Percentiles rank a stretch among this genome's conserved stretches.
Evolutionary conservation across 2,329 filamentous ascomycete species (phyloP).

Genomic region (Fusarium pilosicola): DNA sequence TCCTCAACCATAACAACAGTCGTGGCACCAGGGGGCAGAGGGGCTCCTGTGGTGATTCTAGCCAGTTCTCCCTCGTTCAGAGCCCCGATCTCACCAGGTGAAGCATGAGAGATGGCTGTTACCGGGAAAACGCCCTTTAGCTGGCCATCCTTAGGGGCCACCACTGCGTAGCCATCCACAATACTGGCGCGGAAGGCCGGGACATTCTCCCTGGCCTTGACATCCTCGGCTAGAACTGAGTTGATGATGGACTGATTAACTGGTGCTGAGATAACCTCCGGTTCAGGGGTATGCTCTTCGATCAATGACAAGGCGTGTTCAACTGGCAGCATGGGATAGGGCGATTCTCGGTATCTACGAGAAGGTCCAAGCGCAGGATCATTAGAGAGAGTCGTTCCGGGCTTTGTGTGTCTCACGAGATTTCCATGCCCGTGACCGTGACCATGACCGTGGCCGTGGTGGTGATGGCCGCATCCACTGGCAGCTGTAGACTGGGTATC

Average conservation of each 20-base stretch:
- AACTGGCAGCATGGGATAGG: slow-evolving; percentile 91
- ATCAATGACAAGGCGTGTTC: slow-evolving; percentile 81
- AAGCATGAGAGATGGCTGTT: slow-evolving; percentile 85
- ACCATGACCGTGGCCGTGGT: slow-evolving; percentile 61
- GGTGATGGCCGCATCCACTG: slow-evolving; percentile 63
- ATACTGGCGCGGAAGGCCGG: slow-evolving; percentile 96
- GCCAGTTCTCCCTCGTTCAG: slow-evolving; percentile 81
- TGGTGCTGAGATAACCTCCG: slow-evolving; percentile 64
- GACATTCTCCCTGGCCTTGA: slow-evolving; percentile 82
- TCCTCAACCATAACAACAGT: slow-evolving; percentile 95
- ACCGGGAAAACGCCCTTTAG: slow-evolving; percentile 88
- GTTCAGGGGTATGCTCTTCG: slow-evolving; percentile 74
- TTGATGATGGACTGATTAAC: slow-evolving; percentile 77
- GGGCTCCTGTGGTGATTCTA: slow-evolving; percentile 93
- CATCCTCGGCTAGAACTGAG: slow-evolving; percentile 82
- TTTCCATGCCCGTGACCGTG: slow-evolving; percentile 70
- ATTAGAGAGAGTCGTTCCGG: slow-evolving; percentile 68
- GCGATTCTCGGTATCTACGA: slow-evolving; percentile 82
- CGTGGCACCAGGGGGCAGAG: slow-evolving; percentile 86
- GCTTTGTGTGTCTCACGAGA: slow-evolving; percentile 78
- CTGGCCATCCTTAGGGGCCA: slow-evolving; percentile 69
- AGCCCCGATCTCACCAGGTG: slow-evolving; percentile 72
- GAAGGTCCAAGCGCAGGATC: slow-evolving; percentile 70
- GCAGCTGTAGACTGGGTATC: slow-evolving; percentile 47
- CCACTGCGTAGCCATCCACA: slow-evolving; percentile 93